Base-by-base conservation (phyloP, 768 basidiomycete species). In the Cystofilobasidium macerans region DNA sequence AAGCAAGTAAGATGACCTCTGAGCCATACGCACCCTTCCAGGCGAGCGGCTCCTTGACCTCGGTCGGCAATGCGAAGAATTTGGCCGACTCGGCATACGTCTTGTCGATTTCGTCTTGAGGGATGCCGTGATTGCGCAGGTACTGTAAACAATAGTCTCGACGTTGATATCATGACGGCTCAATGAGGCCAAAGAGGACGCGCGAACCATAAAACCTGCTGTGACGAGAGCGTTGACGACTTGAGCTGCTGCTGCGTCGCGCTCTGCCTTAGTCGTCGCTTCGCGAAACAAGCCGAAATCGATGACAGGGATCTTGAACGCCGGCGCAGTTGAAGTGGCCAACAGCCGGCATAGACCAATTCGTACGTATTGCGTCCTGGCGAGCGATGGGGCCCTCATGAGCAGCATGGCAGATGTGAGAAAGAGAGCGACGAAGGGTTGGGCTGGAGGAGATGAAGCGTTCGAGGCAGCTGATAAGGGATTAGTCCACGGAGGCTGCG, bases 161-260 rank as follows among this genome's bases (percentile, higher is more conserved):
- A 47, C 13, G 30, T 11, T n/a, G 4, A 0, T 8, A 2, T 26
- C 24, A 14, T 36, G 24, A 43, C 28, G 8, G 18, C 2, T 0
- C 43, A 40, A n/a, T 28, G 22, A 42, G 24, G n/a, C 90, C 80
- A 71, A 91, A 91, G 0, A 88, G 87, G 64, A 84, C 61, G 38
- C 40, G 9, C 53, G 26, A n/a, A 67, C 6, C 26, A 36, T 24
- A 28, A 57, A 69, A 14, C 70, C 69, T 22, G 73, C 69, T 63
- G 85, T 81, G 71, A 85, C 89, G 78, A 89, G 88, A 0, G 86
- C 89, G 43, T 81, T 80, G 40, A 87, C 87, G 40, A 92, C 81
- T 69, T 84, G 81, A 20, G 81, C 77, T 0, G 89, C 87, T 0
- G 84, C 81, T 8, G 79, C 73, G 66, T 81, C 80, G 76, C 83